Conservation (phyloP, 805 yeast species). For the Hanseniaspora hatyaiensis region DNA sequence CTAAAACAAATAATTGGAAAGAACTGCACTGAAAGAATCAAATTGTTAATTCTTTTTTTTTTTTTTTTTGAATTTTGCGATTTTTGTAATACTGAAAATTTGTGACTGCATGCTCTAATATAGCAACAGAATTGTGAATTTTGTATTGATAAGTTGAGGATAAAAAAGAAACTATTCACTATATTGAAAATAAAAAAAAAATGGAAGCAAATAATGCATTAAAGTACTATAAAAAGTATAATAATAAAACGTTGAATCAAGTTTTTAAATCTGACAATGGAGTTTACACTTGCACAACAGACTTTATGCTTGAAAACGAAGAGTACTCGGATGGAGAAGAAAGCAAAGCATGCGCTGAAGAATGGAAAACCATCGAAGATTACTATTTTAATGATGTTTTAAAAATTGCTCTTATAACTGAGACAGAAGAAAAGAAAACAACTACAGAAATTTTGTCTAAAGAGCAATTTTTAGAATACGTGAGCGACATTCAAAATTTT, state of each 20-base stretch:
- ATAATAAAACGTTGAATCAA: neutral
- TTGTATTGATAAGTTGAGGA: too few relatives aligned
- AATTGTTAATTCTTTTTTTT: too few relatives aligned
- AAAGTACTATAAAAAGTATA: neutral
- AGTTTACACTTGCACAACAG: slow-evolving; percentile 5
- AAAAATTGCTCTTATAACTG: slow-evolving; percentile 31
- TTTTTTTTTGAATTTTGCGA: too few relatives aligned
- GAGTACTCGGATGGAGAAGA: neutral
- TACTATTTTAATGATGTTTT: slow-evolving; percentile 28
- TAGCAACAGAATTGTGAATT: too few relatives aligned
- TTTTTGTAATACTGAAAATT: too few relatives aligned
- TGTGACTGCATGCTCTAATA: too few relatives aligned
- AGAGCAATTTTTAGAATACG: neutral
- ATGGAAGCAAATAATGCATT: neutral
- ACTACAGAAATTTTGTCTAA: slow-evolving; percentile 19
- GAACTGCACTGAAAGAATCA: too few relatives aligned
- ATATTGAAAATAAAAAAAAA: too few relatives aligned
- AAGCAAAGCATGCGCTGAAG: neutral
- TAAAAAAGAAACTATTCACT: too few relatives aligned
- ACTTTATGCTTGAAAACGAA: slow-evolving; percentile 8
- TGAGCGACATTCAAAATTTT: neutral
- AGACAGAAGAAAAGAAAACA: slow-evolving; percentile 21
- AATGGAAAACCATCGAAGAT: slow-evolving; percentile 4
- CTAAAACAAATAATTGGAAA: too few relatives aligned
- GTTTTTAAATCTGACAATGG: neutral